Base-by-base conservation (phyloP, 2,329 filamentous ascomycete species). In the Nannizzia gypsea region DNA sequence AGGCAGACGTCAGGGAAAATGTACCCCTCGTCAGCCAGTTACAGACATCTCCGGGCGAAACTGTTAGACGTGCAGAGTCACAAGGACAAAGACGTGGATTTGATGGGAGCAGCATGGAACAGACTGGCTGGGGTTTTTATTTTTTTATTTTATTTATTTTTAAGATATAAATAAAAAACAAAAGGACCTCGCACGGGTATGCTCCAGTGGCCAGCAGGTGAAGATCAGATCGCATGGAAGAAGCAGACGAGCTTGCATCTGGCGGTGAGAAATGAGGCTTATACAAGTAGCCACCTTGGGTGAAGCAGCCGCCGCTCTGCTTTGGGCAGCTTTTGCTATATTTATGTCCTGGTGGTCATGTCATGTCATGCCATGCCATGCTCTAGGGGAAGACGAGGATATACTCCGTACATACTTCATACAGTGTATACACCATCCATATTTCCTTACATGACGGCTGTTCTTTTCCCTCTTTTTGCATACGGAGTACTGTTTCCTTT, bases 211-310 rank as follows among this genome's bases (percentile, higher is more conserved):
- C 48, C 48, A 52, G 48, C 13, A 52, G 48, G 6, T 31, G 22
- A 52, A 24, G 22, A 52, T 26, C 48, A 52, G 48, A 31, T 52
- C 48, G 42, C 42, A 46, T 46, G 42, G 42, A 11, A 46, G 42
- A 13, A 36, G 31, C 31, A 36, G 31, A 36, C 31, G 31, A 46
- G 42, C 42, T 46, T 31, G 22, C 26, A 52, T 52, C 48, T 52
- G 24, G 48, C 48, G 48, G 48, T 52, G 48, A 52, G 44, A 52
- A n/a, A 31, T 52, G 48, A 52, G 48, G 48, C 48, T 52, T 52
- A 52, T 52, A 50, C 44, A 26, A 36, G 31, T 11, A 36, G 31
- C 20, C 17, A 24, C 26, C 48, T 31, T 26, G 22, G 48, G 26
- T 31, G 13, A 13, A 15, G 13, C 44, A 26, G 15, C 44, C 17